Evolutionary conservation across 768 basidiomycete species (phyloP).

Genomic region (Floccularia luteovirens): DNA sequence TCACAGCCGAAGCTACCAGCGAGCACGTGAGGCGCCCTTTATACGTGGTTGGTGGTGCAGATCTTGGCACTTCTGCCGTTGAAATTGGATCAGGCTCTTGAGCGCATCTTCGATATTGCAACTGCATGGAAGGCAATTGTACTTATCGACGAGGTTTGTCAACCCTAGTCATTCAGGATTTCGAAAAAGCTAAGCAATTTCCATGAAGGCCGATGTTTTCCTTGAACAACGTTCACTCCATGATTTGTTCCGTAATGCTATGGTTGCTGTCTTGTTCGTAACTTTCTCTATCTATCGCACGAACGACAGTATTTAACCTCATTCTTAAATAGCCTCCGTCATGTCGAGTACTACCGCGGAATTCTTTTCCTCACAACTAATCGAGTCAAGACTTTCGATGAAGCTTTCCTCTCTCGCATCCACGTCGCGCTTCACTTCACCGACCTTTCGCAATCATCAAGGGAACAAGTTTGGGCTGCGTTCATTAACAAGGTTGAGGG

Average conservation of each 20-base stretch:
- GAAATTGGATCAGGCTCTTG: conserved; percentile 35
- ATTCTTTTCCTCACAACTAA: conserved; percentile 54
- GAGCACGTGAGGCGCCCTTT: conserved; percentile 46
- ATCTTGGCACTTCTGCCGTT: conserved; percentile 40
- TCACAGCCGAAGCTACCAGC: conserved; percentile 53
- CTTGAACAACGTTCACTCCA: conserved; percentile 61
- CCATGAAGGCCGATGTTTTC: conserved; percentile 58
- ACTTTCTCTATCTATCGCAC: too few species aligned
- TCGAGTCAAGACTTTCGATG: conserved; percentile 53
- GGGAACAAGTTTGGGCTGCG: conserved; percentile 55
- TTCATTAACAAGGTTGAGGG: conserved; percentile 44
- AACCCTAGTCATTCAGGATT: not conserved
- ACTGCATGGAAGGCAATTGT: conserved; percentile 57
- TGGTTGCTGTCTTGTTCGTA: conserved; percentile 60
- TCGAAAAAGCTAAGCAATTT: conserved; percentile 5
- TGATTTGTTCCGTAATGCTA: conserved; percentile 59
- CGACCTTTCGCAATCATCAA: conserved; percentile 44
- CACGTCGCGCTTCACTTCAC: conserved; percentile 61
- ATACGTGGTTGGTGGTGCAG: conserved; percentile 48
- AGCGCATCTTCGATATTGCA: conserved; percentile 41
- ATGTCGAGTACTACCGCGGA: conserved; percentile 50
- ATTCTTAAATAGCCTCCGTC: conserved; percentile 35
- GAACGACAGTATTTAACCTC: too few species aligned
- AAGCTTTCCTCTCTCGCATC: conserved; percentile 62
- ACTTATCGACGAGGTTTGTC: conserved; percentile 41